Base-by-base conservation (phyloP, 2,329 filamentous ascomycete species). In the Aspergillus carbonarius region DNA sequence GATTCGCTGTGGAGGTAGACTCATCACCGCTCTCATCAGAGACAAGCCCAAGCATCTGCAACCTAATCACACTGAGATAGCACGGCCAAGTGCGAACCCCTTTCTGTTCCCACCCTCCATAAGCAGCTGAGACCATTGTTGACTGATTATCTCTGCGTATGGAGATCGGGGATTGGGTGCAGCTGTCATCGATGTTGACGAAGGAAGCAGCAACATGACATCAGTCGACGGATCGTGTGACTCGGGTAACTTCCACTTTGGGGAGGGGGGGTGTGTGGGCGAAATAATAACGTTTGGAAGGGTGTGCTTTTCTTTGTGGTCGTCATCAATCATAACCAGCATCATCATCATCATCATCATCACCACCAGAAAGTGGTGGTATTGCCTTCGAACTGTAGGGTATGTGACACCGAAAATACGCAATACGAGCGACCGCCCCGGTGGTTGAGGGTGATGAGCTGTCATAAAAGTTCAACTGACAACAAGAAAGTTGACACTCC, bases 151-250 rank as follows among this genome's bases (percentile, higher is more conserved):
- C 20, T 44, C 39, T 18, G 13, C 18, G 15, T 18, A 37, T 50
- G 37, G 27, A 3, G 23, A 15, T 44, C 51, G 23, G 30, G 51
- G 27, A 32, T 54, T 42, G 39, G 51, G 51, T 54, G 37, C n/a
- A 44, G 9, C 25, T 32, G 17, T 40, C 51, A 40, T 54, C 37
- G 27, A 54, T 23, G 39, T 34, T 44, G 17, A 34, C 35, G 35
- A 30, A 32, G 25, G 39, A n/a, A 53, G 37, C n/a, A 40, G 52
- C 51, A 58, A 20, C 39, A 48, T 63, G 64, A 66, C 59, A 59
- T 49, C 48, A 54, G 37, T 44, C 39, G 40, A 18, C 23, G 51
- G 54, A 63, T 62, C 63, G 62, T 66, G 64, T 66, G 64, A 66
- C 63, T 58, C 37, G 46, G 40, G 17, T 37, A 30, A 37, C 30